Evolutionary conservation across 208 protist species (phyloP), one percentile per base, ranked within the genome.

Genomic region (Leishmania mexicana): DNA sequence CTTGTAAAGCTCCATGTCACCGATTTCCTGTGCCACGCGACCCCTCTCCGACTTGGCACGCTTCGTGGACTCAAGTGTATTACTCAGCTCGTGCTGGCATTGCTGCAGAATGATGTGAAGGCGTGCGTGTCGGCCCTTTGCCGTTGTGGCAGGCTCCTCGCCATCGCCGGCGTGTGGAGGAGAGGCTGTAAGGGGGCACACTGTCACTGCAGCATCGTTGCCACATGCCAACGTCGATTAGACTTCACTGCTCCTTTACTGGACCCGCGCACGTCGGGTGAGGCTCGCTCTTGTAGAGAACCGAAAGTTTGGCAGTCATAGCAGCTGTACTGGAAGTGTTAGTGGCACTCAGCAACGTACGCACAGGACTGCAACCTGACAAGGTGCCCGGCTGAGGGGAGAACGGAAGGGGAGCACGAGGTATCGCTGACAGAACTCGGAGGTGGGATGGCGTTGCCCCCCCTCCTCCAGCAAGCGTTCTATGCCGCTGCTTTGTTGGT

Each of bases 1-100:
- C 75, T 65, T 84, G 81, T 84, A 84, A 19, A n/a, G 81, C 67
- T 84, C 75, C 67, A 76, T 79, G 54, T 75, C 51, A 3, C 31
- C 40, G 21, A 84, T 62, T 62, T 75, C 75, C 0, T 65, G 40
- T n/a, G 19, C 21, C 10, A 84, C 49, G 7, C 67, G 67, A n/a
- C 3, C 40, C 60, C 40, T 28, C 47, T 77, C 38, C 21, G 38
- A 38, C 80, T 75, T 62, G 7, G 60, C 73, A 21, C 47, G 35
- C 45, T 75, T 60, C 53, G 75, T 83, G 4, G 75, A 75, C 6
- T 38, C 8, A 1, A 83, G 65, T 4, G 42, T 58, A 31, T 40
- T n/a, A 11, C 51, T 60, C 57, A 83, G 65, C 80, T 78, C 80
- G 5, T 15, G 58, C 8, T 78, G 74, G 35, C 31, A 58, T 11